phyloP scores from a whole-genome alignment of 768 basidiomycete genomes.

The Pleurotus platypus region DNA sequence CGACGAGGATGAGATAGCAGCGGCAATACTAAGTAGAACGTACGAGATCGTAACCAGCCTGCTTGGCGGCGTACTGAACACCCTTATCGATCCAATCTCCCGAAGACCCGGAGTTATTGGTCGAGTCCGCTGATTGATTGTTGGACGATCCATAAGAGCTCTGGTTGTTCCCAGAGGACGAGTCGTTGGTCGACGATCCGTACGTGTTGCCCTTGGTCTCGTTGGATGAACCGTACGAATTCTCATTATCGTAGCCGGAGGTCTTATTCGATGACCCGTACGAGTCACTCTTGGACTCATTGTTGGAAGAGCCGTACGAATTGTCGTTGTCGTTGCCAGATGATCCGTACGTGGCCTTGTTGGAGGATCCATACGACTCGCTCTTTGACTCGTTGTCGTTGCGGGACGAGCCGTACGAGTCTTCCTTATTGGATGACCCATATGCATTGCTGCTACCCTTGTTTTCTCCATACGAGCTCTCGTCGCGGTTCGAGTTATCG shows the following conservation, averaged over 20 bases:
- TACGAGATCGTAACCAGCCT: conserved; percentile 44
- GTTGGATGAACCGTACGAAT: neutral
- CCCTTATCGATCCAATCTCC: conserved; percentile 34
- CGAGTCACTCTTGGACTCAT: conserved; percentile 11
- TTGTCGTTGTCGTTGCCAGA: conserved; percentile 12
- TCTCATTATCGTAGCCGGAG: conserved; percentile 15
- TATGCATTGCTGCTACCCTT: neutral
- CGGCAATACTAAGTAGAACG: conserved; percentile 15
- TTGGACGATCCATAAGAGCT: neutral
- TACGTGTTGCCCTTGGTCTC: conserved; percentile 11
- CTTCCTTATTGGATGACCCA: neutral
- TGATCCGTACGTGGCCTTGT: conserved; percentile 17
- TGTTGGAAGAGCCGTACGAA: conserved; percentile 14
- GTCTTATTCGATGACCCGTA: conserved; percentile 11
- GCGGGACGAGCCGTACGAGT: conserved; percentile 1
- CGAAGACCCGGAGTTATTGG: conserved; percentile 10
- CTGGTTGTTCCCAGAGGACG: conserved; percentile 10
- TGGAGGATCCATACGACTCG: conserved; percentile 9
- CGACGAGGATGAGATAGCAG: neutral
- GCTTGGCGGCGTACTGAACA: conserved; percentile 30
- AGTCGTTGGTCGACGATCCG: conserved; percentile 10
- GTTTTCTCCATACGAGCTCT: neutral
- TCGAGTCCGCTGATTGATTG: conserved; percentile 8
- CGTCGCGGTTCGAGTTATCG: neutral
- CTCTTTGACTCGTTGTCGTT: conserved; percentile 15